A percentile compares a stretch with the other conserved stretches of the same genome.
phyloP scores from a whole-genome alignment of 169 alveolate genomes.

The Babesia gibsoni region DNA sequence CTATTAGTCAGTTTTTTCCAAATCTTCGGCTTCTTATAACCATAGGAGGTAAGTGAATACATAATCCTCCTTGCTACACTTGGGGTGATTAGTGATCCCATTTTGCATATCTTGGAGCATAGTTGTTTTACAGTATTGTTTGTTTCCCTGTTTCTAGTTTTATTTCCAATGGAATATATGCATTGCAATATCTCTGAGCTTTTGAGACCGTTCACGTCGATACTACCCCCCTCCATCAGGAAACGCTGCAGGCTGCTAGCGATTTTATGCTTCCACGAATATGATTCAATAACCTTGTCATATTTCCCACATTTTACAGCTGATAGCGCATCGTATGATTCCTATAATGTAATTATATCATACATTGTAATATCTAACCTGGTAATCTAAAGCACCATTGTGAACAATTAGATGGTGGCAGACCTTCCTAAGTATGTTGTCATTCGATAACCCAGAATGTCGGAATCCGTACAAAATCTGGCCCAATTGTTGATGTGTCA shows the following conservation, averaged over 20 bases:
- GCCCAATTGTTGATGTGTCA: not conserved
- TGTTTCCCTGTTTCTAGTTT: not conserved
- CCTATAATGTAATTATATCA: not conserved
- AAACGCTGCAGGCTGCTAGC: not conserved
- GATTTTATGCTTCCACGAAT: not conserved
- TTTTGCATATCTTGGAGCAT: slow-evolving; percentile 11
- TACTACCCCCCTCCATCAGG: slow-evolving; percentile 4
- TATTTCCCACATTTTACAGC: slow-evolving; percentile 7
- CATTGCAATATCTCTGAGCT: slow-evolving; percentile 15
- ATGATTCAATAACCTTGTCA: not conserved
- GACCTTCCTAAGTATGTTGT: not conserved
- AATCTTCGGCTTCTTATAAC: slow-evolving; percentile 29
- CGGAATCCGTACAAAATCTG: not conserved
- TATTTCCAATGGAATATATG: not conserved
- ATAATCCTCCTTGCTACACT: not conserved
- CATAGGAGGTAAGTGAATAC: not conserved
- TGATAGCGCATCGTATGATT: not conserved
- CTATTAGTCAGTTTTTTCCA: not conserved
- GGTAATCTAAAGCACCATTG: not conserved
- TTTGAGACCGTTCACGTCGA: not conserved
- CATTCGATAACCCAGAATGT: not conserved
- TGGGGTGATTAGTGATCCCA: not conserved
- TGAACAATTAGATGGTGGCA: not conserved
- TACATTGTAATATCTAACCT: not conserved
- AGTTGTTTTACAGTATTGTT: slow-evolving; percentile 7